These are phyloP conservation scores for Plasmodium ovale DNA, from an alignment of 169 alveolate genomes.

Conservation along the genomic window DNA sequence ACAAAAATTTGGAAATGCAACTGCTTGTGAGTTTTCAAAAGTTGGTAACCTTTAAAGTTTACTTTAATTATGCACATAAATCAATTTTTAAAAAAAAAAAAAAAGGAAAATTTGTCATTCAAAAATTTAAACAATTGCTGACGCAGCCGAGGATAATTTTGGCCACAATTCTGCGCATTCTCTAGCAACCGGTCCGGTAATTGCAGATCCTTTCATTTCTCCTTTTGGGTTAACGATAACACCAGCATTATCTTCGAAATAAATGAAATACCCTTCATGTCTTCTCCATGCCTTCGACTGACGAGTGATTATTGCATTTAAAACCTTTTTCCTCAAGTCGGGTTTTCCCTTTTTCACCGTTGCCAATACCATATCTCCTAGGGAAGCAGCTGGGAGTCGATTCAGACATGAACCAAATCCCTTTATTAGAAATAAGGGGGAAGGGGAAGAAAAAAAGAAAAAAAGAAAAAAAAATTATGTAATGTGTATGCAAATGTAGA, in stretches of 20 bases:
- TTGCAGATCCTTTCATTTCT: constrained; percentile 99
- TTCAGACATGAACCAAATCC: constrained; percentile 97
- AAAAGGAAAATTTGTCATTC: neutral
- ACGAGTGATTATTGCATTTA: constrained; percentile 98
- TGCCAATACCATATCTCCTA: constrained; percentile 99
- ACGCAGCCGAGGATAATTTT: constrained; percentile 98
- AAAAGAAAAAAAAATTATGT: neutral
- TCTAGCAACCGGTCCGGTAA: constrained; percentile 99
- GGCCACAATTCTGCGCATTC: constrained; percentile 99
- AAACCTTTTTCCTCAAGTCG: constrained; percentile 98
- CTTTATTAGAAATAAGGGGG: no score
- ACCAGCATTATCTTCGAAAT: constrained; percentile 99
- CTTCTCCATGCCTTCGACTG: constrained; percentile 99
- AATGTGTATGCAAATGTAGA: neutral
- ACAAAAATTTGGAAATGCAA: no score
- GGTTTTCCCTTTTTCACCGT: constrained; percentile 99
- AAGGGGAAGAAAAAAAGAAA: constrained; percentile 3
- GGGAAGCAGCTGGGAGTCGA: constrained; percentile 98
- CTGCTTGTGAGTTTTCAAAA: no score
- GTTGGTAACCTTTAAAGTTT: no score
- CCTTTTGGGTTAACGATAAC: constrained; percentile 99
- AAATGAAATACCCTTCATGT: constrained; percentile 97
- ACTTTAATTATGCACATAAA: neutral
- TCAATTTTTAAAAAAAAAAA: neutral
- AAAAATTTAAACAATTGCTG: constrained; percentile 94